phyloP scores from a whole-genome alignment of 192 early-diverging fungal species.

The Gryganskiella cystojenkinii region DNA sequence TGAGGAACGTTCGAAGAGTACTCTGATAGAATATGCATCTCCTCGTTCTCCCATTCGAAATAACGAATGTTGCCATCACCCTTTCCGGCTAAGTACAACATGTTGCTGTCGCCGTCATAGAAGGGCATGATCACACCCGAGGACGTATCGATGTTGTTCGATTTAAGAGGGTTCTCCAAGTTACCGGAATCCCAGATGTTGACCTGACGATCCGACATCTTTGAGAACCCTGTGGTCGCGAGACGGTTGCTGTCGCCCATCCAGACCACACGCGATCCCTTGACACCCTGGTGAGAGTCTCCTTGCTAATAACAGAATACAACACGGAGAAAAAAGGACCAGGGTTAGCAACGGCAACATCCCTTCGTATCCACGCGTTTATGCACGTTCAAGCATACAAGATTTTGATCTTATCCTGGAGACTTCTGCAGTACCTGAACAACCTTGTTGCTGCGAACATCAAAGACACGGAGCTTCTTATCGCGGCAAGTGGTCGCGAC shows the following conservation, averaged over 20 bases:
- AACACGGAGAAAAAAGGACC: no score
- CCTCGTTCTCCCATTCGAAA: conserved; percentile 97
- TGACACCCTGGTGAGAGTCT: conserved; percentile 91
- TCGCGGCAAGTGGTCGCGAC: conserved; percentile 95
- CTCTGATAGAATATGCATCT: conserved; percentile 87
- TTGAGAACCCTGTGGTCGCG: conserved; percentile 94
- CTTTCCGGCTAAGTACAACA: conserved; percentile 97
- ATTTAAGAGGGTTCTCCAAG: conserved; percentile 78
- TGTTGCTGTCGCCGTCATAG: conserved; percentile 90
- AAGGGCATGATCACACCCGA: conserved; percentile 97
- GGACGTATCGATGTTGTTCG: conserved; percentile 87
- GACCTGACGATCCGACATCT: conserved; percentile 92
- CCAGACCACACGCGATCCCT: conserved; percentile 95
- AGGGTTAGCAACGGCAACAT: no score
- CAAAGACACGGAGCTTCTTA: conserved; percentile 95
- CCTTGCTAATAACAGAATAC: conserved; percentile 51
- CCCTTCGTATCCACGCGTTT: no score
- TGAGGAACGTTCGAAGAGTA: conserved; percentile 92
- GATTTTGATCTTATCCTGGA: no score
- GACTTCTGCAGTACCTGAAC: conserved; percentile 68
- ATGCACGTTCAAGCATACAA: no score
- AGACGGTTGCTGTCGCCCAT: conserved; percentile 82
- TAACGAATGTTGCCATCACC: conserved; percentile 99
- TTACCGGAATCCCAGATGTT: conserved; percentile 86
- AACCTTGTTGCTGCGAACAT: conserved; percentile 88